Conservation (phyloP, 306 rosid genomes). For the Trichosanthes truncata region DNA sequence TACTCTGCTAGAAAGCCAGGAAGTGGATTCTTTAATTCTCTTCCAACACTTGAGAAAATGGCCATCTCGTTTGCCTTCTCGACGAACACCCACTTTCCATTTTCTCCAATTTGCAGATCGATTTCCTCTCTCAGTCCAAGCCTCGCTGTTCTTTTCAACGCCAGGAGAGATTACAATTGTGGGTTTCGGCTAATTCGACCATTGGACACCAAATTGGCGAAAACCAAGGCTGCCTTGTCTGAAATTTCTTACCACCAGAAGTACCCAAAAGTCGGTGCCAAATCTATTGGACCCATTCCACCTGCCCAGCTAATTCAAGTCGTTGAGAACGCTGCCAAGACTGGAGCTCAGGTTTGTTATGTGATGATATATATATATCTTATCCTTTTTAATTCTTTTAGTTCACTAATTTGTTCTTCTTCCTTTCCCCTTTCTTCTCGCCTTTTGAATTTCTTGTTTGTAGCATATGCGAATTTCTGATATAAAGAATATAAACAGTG, state of each 20-base stretch:
- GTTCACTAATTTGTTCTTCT: background rate
- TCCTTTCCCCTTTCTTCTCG: background rate
- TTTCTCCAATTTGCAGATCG: slow-evolving; percentile 23
- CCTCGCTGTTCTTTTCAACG: slow-evolving; percentile 10
- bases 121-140: slow-evolving; percentile 12
- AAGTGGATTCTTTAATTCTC: background rate
- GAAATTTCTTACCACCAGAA: slow-evolving; percentile 24
- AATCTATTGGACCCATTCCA: slow-evolving; percentile 54
- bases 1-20: background rate
- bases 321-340: slow-evolving; percentile 75
- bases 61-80: slow-evolving; percentile 23
- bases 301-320: slow-evolving; percentile 58
- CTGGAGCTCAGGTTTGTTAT: slow-evolving; percentile 73
- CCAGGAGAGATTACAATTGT: slow-evolving; percentile 11
- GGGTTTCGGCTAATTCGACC: slow-evolving; percentile 21
- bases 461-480: background rate
- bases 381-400: background rate
- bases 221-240: slow-evolving; percentile 39
- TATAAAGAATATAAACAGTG: background rate
- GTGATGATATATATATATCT: background rate
- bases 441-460: background rate
- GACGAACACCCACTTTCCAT: slow-evolving; percentile 23
- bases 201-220: slow-evolving; percentile 21
- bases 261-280: slow-evolving; percentile 51
- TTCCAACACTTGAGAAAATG: background rate